These are phyloP conservation scores for Durusdinium trenchii DNA, from an alignment of 73 alveolate genomes.

Conservation along the genomic window DNA sequence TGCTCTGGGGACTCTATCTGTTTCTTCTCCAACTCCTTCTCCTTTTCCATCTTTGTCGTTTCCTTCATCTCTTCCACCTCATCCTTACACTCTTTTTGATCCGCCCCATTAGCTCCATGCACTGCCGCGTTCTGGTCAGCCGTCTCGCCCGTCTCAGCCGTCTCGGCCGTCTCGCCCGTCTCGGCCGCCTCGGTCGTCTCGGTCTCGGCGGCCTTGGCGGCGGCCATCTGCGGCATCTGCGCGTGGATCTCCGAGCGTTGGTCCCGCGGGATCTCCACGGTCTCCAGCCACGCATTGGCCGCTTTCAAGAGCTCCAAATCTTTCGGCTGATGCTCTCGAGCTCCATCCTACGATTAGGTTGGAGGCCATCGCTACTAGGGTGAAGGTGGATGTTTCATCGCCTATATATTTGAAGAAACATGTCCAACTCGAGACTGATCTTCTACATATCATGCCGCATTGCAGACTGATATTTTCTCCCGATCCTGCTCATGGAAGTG, in stretches of 20 bases:
- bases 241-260: neutral
- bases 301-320: neutral
- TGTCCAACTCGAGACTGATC: no score
- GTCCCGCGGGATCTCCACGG: neutral
- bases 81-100: neutral
- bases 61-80: neutral
- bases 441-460: no score
- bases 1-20: neutral
- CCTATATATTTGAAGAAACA: no score
- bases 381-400: neutral
- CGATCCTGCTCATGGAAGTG: conserved; percentile 22
- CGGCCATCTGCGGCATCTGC: neutral
- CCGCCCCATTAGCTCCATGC: neutral
- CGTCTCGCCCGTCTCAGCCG: neutral
- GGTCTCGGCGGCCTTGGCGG: neutral
- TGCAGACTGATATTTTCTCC: no score
- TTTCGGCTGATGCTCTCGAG: neutral
- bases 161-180: neutral
- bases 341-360: no score
- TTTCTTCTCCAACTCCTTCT: neutral
- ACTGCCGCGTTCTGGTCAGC: neutral
- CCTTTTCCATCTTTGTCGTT: neutral
- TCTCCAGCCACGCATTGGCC: neutral
- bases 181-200: neutral
- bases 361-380: neutral